phyloP scores from a whole-genome alignment of 2,329 filamentous ascomycete genomes.

The Aureobasidium namibiae region DNA sequence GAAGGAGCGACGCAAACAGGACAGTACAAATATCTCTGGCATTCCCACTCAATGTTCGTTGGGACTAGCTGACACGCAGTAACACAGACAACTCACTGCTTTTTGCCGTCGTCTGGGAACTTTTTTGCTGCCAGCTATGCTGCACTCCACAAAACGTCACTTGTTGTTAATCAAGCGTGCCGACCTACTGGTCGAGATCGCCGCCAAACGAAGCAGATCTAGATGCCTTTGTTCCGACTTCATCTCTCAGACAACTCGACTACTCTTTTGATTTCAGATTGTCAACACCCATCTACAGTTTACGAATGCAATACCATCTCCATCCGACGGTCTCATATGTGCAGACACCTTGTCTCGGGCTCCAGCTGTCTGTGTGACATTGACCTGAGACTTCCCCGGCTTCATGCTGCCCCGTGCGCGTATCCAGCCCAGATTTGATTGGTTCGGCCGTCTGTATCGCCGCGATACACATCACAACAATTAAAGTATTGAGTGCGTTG shows the following conservation, averaged over 20 bases:
- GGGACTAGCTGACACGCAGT: not conserved
- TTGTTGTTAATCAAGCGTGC: not conserved
- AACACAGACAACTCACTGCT: constrained; percentile 6
- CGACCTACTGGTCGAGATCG: constrained; percentile 3
- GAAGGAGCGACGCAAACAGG: not conserved
- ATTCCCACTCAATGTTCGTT: constrained; percentile 8
- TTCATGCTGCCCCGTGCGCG: constrained; percentile 7
- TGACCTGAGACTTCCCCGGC: not conserved
- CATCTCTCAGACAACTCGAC: not conserved
- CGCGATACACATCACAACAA: not conserved
- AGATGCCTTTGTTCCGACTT: constrained; percentile 7
- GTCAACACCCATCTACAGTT: not conserved
- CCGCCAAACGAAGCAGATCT: not conserved
- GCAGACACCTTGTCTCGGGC: not conserved
- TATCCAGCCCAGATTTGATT: not conserved
- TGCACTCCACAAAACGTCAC: constrained; percentile 11
- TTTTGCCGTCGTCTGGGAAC: not conserved
- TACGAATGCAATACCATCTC: not conserved
- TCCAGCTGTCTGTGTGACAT: not conserved
- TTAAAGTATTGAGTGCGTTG: not conserved
- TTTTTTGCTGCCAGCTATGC: not conserved
- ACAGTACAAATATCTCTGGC: constrained; percentile 3
- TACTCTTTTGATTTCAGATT: too few relatives aligned
- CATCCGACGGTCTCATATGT: not conserved
- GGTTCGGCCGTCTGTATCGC: not conserved